Evolutionary conservation across 129 eudicot genomes (phyloP), one percentile per base, ranked within the genome.

Genomic region (Silybum marianum): DNA sequence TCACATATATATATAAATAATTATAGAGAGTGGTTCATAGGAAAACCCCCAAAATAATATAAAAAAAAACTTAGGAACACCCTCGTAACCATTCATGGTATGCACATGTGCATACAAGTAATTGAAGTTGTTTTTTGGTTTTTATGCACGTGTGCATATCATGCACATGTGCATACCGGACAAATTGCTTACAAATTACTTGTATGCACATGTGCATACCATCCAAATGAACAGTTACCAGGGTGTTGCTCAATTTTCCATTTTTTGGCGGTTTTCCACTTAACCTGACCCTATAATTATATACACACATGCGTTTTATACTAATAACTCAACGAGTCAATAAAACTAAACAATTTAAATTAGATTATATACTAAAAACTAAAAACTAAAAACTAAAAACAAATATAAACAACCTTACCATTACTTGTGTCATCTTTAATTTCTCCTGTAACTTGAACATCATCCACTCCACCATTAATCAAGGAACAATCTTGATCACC

Each of bases 401-500:
- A 48, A 68, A 18, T 38, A 36, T 39, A 54, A 70, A 83, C 13
- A 71, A 25, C 16, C 40, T 86, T 89, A 93, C 92, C 94, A 46
- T 69, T 46, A 76, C 71, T 63, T 28, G 72, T 11, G 36, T 72
- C 81, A 65, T 78, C 85, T 34, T 80, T 72, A 18, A 26, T 28
- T 24, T 72, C 83, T 73, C 67, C 78, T 68, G 71, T 76, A 65
- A 44, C 78, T 68, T 73, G 82, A 80, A 74, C 22, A 79, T 76
- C 85, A 46, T 44, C 87, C 63, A 77, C 34, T 30, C 13, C 92
- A 63, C 44, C 80, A 54, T 65, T 69, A 73, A 69, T 80, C 26
- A 40, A 62, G 21, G 71, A 73, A 23, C 40, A 82, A 32, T 84
- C 83, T 78, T 85, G 70, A 44, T 73, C 62, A 21, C 28, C 62